Percentiles rank a stretch among this genome's conserved stretches.
phyloP scores from a whole-genome alignment of 2,329 filamentous ascomycete genomes.

The Monilinia vaccinii-corymbosi region DNA sequence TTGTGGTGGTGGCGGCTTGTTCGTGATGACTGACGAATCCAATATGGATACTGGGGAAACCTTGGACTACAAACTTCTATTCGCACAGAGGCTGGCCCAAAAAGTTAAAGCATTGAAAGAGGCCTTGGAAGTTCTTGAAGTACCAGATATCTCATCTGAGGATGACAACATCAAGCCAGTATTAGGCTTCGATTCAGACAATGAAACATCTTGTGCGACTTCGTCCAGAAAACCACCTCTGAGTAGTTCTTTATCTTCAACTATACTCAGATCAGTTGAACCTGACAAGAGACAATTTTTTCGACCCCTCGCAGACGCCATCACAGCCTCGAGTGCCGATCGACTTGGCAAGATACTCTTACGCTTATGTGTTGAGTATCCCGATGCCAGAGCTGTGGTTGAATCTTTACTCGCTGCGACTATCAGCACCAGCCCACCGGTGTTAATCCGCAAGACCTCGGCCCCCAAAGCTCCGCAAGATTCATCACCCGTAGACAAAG shows the following conservation, averaged over 20 bases:
- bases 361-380: slow-evolving; percentile 1
- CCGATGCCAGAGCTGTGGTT: not conserved
- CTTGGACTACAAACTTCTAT: not conserved
- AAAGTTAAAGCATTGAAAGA: not conserved
- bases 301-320: slow-evolving; percentile 1
- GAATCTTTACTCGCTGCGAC: slow-evolving; percentile 1
- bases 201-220: not conserved
- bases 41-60: not conserved
- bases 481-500: too few relatives aligned
- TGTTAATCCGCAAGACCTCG: not conserved
- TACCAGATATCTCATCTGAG: not conserved
- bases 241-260: not conserved
- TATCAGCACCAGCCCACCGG: not conserved
- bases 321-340: not conserved
- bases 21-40: not conserved
- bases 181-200: not conserved
- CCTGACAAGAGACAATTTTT: slow-evolving; percentile 4
- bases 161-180: not conserved
- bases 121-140: not conserved
- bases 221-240: not conserved
- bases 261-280: not conserved
- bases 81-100: not conserved
- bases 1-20: not conserved
- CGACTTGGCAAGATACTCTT: not conserved
- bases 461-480: not conserved